phyloP scores from a whole-genome alignment of 2,329 filamentous ascomycete species.

The Apiospora pterosperma region DNA sequence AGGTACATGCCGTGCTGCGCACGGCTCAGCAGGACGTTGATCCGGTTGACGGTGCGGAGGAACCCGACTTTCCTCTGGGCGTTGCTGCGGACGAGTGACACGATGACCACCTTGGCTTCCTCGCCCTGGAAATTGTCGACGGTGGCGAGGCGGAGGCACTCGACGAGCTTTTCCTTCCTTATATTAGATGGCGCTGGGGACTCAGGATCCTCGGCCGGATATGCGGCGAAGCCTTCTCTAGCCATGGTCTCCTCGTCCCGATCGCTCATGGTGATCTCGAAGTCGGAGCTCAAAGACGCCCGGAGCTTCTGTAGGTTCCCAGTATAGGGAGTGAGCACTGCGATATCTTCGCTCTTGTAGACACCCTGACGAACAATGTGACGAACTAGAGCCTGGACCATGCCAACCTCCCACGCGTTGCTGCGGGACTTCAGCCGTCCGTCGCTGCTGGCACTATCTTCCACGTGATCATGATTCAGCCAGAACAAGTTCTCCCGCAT shows the following conservation, averaged over 20 bases:
- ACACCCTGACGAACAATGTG: conserved; percentile 64
- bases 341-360: conserved; percentile 61
- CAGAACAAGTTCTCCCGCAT: conserved; percentile 52
- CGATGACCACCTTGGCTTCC: conserved; percentile 66
- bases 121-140: conserved; percentile 79
- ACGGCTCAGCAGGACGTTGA: conserved; percentile 66
- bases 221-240: conserved; percentile 24
- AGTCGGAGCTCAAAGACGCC: conserved; percentile 38
- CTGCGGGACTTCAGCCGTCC: conserved; percentile 41
- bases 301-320: conserved; percentile 55
- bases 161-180: conserved; percentile 40
- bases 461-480: conserved; percentile 22
- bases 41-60: conserved; percentile 60
- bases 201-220: neutral
- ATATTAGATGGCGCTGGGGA: neutral
- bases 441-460: conserved; percentile 25
- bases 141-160: conserved; percentile 56
- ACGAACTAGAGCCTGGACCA: conserved; percentile 59
- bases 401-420: conserved; percentile 60
- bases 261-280: conserved; percentile 61
- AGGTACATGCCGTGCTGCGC: conserved; percentile 70
- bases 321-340: conserved; percentile 65
- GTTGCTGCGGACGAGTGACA: conserved; percentile 72
- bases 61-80: conserved; percentile 57
- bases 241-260: conserved; percentile 55